Conservation (phyloP, 2,329 filamentous ascomycete species). For the Paecilomyces niveus region DNA sequence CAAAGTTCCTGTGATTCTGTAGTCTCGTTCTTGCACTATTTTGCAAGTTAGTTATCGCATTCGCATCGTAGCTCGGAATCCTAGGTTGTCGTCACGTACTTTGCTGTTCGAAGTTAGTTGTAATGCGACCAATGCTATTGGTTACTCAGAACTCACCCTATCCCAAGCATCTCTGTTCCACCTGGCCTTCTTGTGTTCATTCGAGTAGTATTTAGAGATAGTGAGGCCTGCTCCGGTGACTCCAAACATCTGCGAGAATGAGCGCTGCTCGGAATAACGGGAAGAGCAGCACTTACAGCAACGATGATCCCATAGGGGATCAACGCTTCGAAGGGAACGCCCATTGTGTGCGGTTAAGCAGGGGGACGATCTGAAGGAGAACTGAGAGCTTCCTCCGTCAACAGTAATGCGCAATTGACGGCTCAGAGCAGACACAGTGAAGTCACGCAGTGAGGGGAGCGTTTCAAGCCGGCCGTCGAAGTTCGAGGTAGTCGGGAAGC, state of each 20-base stretch:
- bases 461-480: background rate
- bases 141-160: slow-evolving; percentile 42
- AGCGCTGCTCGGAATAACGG: slow-evolving; percentile 7
- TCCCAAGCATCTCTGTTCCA: slow-evolving; percentile 59
- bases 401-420: background rate
- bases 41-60: slow-evolving; percentile 18
- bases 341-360: slow-evolving; percentile 40
- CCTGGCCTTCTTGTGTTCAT: slow-evolving; percentile 55
- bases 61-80: slow-evolving; percentile 9
- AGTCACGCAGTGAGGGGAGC: background rate
- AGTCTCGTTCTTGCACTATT: slow-evolving; percentile 61
- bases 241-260: slow-evolving; percentile 49
- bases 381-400: background rate
- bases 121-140: background rate
- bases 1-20: slow-evolving; percentile 53
- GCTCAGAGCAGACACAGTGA: background rate
- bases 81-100: slow-evolving; percentile 35
- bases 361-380: background rate
- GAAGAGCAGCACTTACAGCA: slow-evolving; percentile 40
- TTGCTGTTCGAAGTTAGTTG: slow-evolving; percentile 45
- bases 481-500: background rate
- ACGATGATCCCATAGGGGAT: slow-evolving; percentile 59
- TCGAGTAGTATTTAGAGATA: slow-evolving; percentile 52
- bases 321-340: slow-evolving; percentile 60
- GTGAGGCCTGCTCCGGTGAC: slow-evolving; percentile 53